Evolutionary conservation across 495 filamentous ascomycete species (phyloP), one percentile per base, ranked within the genome.

Genomic region (Penicillium herquei): DNA sequence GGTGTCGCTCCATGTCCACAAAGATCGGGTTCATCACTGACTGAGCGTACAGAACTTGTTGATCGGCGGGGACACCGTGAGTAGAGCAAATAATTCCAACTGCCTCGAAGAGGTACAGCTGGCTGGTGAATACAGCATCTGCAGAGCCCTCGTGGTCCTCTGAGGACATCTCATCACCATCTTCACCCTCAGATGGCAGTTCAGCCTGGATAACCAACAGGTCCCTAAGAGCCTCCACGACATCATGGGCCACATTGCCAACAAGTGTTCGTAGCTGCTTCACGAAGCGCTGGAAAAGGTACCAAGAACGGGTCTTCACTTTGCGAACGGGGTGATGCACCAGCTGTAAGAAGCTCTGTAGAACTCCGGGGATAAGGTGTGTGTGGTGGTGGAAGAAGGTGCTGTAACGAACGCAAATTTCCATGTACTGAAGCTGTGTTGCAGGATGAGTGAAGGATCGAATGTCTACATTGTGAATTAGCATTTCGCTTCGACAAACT

Each of bases 351-450:
- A 98, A 99, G 63, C 87, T 88, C 59, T 96, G 91, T n/a, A 99
- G 78, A 5, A 91, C 91, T 55, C 82, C 85, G 7, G 89, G 88
- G 41, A 98, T 94, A 44, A 86, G 80, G 1, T 84, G 77, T 3
- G 86, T 80, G 59, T 96, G 88, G 35, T 81, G 78, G 55, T 95
- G 90, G 72, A 99, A 98, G 72, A 96, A 96, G n/a, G 83, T 80
- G 68, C 83, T 86, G 68, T 98, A 98, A 35, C 94, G 87, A 33
- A 96, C 91, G 67, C 91, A 95, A 39, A 96, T 94, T 62, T 98
- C 94, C 95, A 98, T 98, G 62, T 94, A 98, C 70, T 96, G 91
- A 13, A 98, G 78, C 54, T 97, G 86, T 32, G 96, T 90, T 17
- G 91, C 90, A 0, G 95, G 94, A 70, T 98, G 94, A 4, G 87